A percentile compares a stretch with the other conserved stretches of the same genome.
Evolutionary conservation across 108 stramenopile species (phyloP).

Genomic region (Cyclotella choctawhatcheeana): DNA sequence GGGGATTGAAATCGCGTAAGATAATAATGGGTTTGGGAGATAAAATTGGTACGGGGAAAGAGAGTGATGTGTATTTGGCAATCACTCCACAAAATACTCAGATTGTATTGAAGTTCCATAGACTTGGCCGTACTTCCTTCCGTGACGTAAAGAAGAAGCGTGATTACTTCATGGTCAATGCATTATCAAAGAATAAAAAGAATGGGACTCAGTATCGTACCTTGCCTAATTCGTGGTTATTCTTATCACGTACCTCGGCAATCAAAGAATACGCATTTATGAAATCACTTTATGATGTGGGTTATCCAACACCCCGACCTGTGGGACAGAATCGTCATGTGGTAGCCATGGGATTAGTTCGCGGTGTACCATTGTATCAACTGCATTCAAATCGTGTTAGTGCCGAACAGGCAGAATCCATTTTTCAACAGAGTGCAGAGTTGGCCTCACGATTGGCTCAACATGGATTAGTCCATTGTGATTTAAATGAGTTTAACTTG

Average conservation of each 20-base stretch:
- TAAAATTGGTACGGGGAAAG: slow-evolving; percentile 99
- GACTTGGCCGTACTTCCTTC: slow-evolving; percentile 97
- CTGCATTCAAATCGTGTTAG: slow-evolving; percentile 75
- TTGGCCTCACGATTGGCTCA: slow-evolving; percentile 80
- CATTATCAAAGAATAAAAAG: slow-evolving; percentile 55
- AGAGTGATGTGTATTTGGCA: slow-evolving; percentile 86
- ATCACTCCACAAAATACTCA: slow-evolving; percentile 77
- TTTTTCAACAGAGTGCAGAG: slow-evolving; percentile 82
- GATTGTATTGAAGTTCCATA: slow-evolving; percentile 97
- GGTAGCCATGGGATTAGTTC: slow-evolving; percentile 89
- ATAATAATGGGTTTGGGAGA: slow-evolving; percentile 91
- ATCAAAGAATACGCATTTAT: slow-evolving; percentile 98
- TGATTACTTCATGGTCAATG: slow-evolving; percentile 91
- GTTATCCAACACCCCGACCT: slow-evolving; percentile 94
- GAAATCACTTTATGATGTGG: slow-evolving; percentile 92
- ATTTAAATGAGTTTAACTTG: slow-evolving; percentile 99
- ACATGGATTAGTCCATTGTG: slow-evolving; percentile 98
- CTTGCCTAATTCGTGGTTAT: slow-evolving; percentile 93
- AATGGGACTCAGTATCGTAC: slow-evolving; percentile 38
- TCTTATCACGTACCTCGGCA: slow-evolving; percentile 93
- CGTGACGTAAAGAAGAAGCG: slow-evolving; percentile 97
- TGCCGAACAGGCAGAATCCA: slow-evolving; percentile 88
- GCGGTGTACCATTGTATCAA: slow-evolving; percentile 94
- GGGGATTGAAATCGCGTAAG: slow-evolving; percentile 80
- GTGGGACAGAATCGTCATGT: slow-evolving; percentile 94